Conservation (phyloP, 352 stramenopile genomes). For the Elongisporangium senticosum region DNA sequence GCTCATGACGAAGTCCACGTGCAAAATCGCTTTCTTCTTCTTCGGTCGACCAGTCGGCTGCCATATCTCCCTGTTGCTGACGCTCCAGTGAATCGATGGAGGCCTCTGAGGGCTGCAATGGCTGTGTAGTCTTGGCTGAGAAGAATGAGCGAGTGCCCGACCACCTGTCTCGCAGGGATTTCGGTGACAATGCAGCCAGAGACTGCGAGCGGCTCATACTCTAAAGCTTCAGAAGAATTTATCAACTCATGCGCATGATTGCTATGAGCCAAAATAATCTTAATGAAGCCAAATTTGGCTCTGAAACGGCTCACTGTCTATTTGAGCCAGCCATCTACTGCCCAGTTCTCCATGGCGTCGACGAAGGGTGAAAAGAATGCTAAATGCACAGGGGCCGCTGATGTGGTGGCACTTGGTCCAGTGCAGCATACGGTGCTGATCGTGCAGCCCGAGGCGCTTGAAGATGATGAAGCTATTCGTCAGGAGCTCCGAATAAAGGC, state of each 20-base stretch:
- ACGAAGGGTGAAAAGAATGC: background rate
- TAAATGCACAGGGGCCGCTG: background rate
- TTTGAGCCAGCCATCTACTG: background rate
- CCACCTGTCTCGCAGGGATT: background rate
- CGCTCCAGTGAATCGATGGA: background rate
- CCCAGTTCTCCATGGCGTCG: background rate
- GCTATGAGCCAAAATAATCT: background rate
- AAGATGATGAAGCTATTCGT: conserved; percentile 47
- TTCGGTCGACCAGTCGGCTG: background rate
- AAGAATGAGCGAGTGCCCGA: background rate
- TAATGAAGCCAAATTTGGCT: background rate
- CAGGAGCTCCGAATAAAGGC: conserved; percentile 35
- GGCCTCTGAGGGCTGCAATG: background rate
- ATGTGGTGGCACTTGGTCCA: conserved; percentile 5
- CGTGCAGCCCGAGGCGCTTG: conserved; percentile 46
- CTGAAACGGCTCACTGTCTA: background rate
- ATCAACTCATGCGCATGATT: background rate
- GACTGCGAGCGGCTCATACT: background rate
- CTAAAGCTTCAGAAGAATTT: background rate
- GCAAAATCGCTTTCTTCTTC: background rate
- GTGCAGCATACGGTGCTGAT: conserved; percentile 44
- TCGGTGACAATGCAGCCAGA: background rate
- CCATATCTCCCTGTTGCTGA: background rate
- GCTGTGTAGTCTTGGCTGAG: background rate
- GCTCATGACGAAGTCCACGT: background rate